Percentiles rank a stretch among this genome's conserved stretches.
phyloP scores from a whole-genome alignment of 805 yeast species.

The Komagataella populi region DNA sequence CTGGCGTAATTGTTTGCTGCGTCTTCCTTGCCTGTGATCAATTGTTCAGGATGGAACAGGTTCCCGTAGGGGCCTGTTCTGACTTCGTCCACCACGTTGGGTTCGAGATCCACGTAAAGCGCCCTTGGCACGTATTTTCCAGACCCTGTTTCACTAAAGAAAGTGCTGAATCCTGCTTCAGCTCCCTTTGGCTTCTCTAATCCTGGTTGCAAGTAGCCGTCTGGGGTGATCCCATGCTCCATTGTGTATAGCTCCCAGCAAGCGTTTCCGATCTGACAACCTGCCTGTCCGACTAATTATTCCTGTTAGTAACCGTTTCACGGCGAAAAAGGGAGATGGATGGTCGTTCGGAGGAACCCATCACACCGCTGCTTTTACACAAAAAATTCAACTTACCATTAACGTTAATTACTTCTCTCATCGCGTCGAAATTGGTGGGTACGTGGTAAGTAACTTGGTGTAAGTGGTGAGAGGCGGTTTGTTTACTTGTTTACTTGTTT shows the following conservation, averaged over 20 bases:
- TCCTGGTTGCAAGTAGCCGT: slow-evolving; percentile 65
- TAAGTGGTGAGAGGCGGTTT: background rate
- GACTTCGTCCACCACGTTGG: slow-evolving; percentile 85
- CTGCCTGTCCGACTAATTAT: slow-evolving; percentile 48
- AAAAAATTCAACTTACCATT: slow-evolving; percentile 12
- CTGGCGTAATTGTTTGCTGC: slow-evolving; percentile 93
- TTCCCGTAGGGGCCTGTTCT: slow-evolving; percentile 77
- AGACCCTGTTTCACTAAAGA: slow-evolving; percentile 73
- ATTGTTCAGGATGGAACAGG: slow-evolving; percentile 86
- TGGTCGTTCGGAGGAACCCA: background rate
- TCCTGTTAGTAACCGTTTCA: background rate
- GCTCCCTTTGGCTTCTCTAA: slow-evolving; percentile 62
- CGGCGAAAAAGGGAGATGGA: background rate
- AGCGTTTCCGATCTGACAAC: slow-evolving; percentile 92
- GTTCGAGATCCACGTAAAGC: slow-evolving; percentile 86
- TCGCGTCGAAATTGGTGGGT: slow-evolving; percentile 6
- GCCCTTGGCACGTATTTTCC: slow-evolving; percentile 93
- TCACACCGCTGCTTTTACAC: background rate
- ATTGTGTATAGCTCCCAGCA: slow-evolving; percentile 91
- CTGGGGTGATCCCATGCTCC: slow-evolving; percentile 87
- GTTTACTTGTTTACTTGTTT: background rate
- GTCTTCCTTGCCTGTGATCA: slow-evolving; percentile 86
- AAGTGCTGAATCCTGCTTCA: slow-evolving; percentile 81
- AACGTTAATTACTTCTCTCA: slow-evolving; percentile 56
- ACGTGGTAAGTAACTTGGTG: background rate